These are phyloP conservation scores for Symbiotaphrina buchneri DNA, from an alignment of 495 filamentous ascomycete genomes.

Conservation along the genomic window DNA sequence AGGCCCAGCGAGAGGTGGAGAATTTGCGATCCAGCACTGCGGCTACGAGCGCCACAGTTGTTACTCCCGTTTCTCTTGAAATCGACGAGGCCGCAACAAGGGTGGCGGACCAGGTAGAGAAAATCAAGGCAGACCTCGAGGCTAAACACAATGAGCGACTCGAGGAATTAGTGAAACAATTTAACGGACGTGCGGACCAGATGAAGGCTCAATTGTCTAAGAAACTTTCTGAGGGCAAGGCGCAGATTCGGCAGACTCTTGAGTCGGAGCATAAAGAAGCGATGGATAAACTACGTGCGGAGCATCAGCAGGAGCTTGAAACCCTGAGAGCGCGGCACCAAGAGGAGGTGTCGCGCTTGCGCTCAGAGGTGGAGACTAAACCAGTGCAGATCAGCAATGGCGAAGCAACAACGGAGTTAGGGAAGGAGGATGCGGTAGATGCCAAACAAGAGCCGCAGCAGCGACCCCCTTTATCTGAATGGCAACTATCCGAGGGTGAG, in stretches of 20 bases:
- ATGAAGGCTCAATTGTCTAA: constrained; percentile 50
- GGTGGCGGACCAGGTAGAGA: constrained; percentile 13
- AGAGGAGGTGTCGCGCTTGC: constrained; percentile 24
- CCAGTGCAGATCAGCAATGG: not conserved
- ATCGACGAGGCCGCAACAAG: constrained; percentile 4
- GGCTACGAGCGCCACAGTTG: constrained; percentile 7
- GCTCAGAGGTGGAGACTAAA: constrained; percentile 4
- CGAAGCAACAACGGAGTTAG: not conserved
- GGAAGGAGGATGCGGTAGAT: not conserved
- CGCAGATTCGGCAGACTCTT: constrained; percentile 20
- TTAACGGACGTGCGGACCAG: constrained; percentile 43
- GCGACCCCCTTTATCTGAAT: constrained; percentile 6
- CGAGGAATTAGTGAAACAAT: constrained; percentile 31
- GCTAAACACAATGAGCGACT: constrained; percentile 23
- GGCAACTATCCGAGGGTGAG: constrained; percentile 27
- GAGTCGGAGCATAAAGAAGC: constrained; percentile 22
- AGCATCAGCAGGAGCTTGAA: constrained; percentile 34
- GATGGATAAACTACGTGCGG: constrained; percentile 15
- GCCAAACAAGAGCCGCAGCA: not conserved
- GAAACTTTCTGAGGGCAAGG: constrained; percentile 38
- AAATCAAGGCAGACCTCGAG: constrained; percentile 15
- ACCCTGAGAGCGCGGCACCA: constrained; percentile 43
- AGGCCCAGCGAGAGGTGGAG: constrained; percentile 19
- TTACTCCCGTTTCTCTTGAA: not conserved
- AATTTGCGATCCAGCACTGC: constrained; percentile 13